Conservation (phyloP, 345 rosid species). For the Carallia brachiata region DNA sequence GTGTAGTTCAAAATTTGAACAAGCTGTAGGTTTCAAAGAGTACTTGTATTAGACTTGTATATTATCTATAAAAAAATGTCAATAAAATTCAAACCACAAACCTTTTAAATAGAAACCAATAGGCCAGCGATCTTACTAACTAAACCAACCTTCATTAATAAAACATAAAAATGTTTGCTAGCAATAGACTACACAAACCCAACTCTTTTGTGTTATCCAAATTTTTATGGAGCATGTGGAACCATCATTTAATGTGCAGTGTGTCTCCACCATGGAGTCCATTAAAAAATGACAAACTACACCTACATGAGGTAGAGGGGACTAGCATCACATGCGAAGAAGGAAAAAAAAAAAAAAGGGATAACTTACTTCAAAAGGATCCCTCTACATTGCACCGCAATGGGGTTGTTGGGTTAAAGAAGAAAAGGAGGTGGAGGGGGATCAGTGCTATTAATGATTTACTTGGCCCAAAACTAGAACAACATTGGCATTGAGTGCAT, state of each 20-base stretch:
- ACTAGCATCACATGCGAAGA: background rate
- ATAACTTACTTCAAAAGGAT: background rate
- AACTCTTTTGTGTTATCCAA: too few species aligned
- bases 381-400: background rate
- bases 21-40: too few species aligned
- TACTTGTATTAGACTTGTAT: too few species aligned
- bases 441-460: slow-evolving; percentile 2
- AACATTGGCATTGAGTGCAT: slow-evolving; percentile 75
- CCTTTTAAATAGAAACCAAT: too few species aligned
- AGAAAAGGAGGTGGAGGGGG: background rate
- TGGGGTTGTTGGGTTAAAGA: background rate
- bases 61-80: too few species aligned
- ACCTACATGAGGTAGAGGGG: background rate
- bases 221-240: background rate
- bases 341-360: background rate
- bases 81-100: too few species aligned
- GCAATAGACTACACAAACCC: too few species aligned
- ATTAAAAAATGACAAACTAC: background rate
- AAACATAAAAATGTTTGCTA: too few species aligned
- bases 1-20: too few species aligned
- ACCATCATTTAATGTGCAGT: background rate
- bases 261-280: background rate
- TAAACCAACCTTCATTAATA: too few species aligned
- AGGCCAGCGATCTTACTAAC: too few species aligned
- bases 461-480: slow-evolving; percentile 93